Base-by-base conservation (phyloP, 2,329 filamentous ascomycete species). In the Fusarium sp. region DNA sequence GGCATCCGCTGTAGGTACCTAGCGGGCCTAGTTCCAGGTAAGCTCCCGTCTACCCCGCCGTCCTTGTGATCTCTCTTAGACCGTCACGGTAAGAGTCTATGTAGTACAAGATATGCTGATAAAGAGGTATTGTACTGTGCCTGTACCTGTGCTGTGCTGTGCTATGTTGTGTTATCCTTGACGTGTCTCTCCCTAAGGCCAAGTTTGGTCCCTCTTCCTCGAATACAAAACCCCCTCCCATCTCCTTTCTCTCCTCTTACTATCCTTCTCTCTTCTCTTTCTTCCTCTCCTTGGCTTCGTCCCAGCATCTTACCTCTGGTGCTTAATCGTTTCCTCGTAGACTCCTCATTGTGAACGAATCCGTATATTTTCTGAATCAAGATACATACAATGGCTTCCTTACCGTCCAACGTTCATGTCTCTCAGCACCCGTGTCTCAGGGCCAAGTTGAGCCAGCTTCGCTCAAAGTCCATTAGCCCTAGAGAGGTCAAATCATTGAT, bases 401-500 rank as follows among this genome's bases (percentile, higher is more conserved):
- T 90, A 45, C 87, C 87, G 12, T 69, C 85, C 73, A 90, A 91
- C 77, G 88, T 91, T 67, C 93, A 96, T 82, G 84, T 97, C 78
- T 97, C 94, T 41, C 84, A 84, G 18, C 95, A 98, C 80, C 95
- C 95, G 38, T 97, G 93, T 81, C 86, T 98, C 44, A 86, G 87
- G 75, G 93, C 92, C 74, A 98, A 98, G 85, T 89, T 98, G 76
- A 94, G 92, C 73, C 93, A 96, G 82, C 88, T 98, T 48, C 91
- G 95, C 65, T 96, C 93, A 43, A 85, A 88, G 60, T 85, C 84
- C 44, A 89, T 92, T 53, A 88, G 85, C 63, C 86, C 93, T 6
- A 87, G 90, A 64, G 93, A 97, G 59, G 94, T 93, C 73, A 94
- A 94, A 81, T 82, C 87, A 10, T 85, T 98, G 51, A 88, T 98